A percentile compares a stretch with the other conserved stretches of the same genome.
Evolutionary conservation across 306 rosid genomes (phyloP).

Genomic region (Inga laurina): DNA sequence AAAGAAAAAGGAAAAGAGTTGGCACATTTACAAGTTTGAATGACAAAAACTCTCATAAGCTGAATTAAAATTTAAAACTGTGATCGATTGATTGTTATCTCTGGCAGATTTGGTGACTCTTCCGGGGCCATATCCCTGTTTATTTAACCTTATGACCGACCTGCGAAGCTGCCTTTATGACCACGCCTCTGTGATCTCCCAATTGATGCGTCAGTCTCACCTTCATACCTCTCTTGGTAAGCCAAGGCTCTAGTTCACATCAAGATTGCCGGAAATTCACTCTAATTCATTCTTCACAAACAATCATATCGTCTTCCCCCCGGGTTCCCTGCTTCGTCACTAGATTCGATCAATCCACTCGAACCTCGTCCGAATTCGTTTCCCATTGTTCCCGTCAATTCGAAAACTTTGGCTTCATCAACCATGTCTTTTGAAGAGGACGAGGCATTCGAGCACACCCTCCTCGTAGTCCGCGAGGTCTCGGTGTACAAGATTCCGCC

Average conservation of each 20-base stretch:
- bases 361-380: not conserved
- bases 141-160: conserved; percentile 30
- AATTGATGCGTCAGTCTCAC: conserved; percentile 40
- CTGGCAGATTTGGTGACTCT: not conserved
- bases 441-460: conserved; percentile 93
- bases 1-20: too few relatives aligned
- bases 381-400: not conserved
- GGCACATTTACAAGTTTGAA: too few relatives aligned
- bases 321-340: not conserved
- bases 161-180: conserved; percentile 35
- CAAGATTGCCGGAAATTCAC: conserved; percentile 13
- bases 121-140: not conserved
- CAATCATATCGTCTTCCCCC: not conserved
- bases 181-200: conserved; percentile 42
- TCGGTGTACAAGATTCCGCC: conserved; percentile 96
- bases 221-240: conserved; percentile 6
- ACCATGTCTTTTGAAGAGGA: conserved; percentile 95
- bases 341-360: not conserved
- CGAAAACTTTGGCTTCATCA: not conserved
- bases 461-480: conserved; percentile 94
- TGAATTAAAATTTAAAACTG: not conserved
- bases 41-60: not conserved
- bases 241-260: conserved; percentile 20
- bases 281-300: not conserved
- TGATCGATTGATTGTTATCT: not conserved